phyloP scores from a whole-genome alignment of 768 basidiomycete species.

The Cystofilobasidium macerans region DNA sequence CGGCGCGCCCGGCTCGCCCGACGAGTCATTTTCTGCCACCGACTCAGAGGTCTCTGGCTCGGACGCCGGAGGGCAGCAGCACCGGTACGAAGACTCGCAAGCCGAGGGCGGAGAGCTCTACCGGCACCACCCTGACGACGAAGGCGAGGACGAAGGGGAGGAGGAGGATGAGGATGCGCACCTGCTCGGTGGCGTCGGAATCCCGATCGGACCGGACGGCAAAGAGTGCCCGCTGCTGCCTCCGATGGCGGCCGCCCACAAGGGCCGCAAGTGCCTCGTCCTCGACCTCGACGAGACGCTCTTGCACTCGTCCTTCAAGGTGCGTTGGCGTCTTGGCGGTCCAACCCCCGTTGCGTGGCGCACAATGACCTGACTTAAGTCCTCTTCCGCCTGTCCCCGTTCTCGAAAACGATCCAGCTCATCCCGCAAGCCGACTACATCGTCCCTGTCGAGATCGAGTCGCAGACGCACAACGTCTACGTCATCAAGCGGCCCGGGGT shows the following conservation, averaged over 20 bases:
- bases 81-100: slow-evolving; percentile 8
- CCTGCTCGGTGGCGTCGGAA: slow-evolving; percentile 82
- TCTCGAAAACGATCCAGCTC: slow-evolving; percentile 47
- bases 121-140: slow-evolving; percentile 26
- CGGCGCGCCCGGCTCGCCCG: too few relatives aligned
- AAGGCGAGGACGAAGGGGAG: slow-evolving; percentile 47
- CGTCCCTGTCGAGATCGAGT: slow-evolving; percentile 97
- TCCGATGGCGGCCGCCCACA: slow-evolving; percentile 64
- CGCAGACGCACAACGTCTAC: slow-evolving; percentile 96
- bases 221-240: slow-evolving; percentile 76
- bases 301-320: slow-evolving; percentile 97
- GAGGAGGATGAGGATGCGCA: slow-evolving; percentile 89
- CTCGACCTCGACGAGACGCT: slow-evolving; percentile 95
- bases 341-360: too few relatives aligned
- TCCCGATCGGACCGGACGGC: slow-evolving; percentile 86
- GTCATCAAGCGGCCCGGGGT: slow-evolving; percentile 98
- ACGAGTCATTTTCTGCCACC: slow-evolving; percentile 15
- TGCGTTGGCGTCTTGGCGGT: too few relatives aligned
- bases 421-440: slow-evolving; percentile 93
- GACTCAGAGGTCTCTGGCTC: slow-evolving; percentile 19
- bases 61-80: slow-evolving; percentile 1
- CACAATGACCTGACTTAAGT: not conserved
- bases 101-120: not conserved
- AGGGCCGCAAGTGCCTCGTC: slow-evolving; percentile 86
- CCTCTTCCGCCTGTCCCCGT: not conserved